Evolutionary conservation across 805 yeast genomes (phyloP), one percentile per base, ranked within the genome.

Genomic region (Wickerhamomyces alni): DNA sequence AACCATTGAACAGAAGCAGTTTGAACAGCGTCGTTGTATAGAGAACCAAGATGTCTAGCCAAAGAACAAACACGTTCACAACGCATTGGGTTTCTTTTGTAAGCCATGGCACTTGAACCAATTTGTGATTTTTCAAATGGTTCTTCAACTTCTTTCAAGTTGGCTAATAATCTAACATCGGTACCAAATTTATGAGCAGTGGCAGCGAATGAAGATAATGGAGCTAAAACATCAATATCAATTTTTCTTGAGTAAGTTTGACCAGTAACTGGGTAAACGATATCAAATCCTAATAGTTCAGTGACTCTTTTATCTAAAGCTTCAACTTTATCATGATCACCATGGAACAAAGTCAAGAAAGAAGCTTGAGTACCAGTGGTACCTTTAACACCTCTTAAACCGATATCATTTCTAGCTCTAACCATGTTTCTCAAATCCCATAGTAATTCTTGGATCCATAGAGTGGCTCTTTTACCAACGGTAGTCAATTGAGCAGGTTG

Each of bases 51-150:
- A 65, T 91, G 98, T 72, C 99, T 86, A 17, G 98, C 80, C 51
- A 93, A 75, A n/a, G 99, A 93, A 70, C 99, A 93, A 44, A 93
- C 97, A 66, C 99, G 81, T 72, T 93, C 99, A 61, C 91, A 83
- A 72, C 99, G 84, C 99, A 93, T 93, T 66, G 99, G 99, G 70
- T 93, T 93, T 71, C 99, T 83, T 78, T 93, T 93, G 74, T 93
- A 93, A 24, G 99, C 99, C 99, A 93, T 93, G 32, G 99, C 99
- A 40, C 87, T 77, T 11, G 97, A 88, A 31, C 99, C 99, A 59
- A 93, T 93, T 74, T 93, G 99, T n/a, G 89, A 80, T 69, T 86
- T 87, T 72, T 93, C 99, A 61, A 93, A 93, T 22, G 99, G 99
- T 68, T 93, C 99, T 70, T 93, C 99, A 50, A 93, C 69, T 71